Conservation (phyloP, 495 filamentous ascomycete genomes). For the Penicillium bialowiezense region DNA sequence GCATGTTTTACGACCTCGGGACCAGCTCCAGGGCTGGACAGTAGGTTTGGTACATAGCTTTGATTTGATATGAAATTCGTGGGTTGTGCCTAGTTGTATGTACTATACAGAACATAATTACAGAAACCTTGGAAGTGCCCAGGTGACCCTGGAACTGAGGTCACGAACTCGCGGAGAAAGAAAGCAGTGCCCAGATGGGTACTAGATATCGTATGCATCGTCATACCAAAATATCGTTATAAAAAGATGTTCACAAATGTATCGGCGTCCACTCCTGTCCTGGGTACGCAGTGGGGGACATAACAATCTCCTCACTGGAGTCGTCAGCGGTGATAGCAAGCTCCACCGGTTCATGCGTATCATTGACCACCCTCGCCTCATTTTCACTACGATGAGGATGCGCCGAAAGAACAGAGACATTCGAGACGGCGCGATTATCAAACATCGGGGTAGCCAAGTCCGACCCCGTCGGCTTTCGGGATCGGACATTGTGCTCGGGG, state of each 20-base stretch:
- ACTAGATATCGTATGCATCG: constrained; percentile 14
- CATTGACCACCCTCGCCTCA: constrained; percentile 20
- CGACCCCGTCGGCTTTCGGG: constrained; percentile 7
- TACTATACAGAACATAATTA: no score
- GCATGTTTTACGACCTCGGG: no score
- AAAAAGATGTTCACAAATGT: constrained; percentile 15
- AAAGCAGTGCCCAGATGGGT: no score
- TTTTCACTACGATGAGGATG: constrained; percentile 26
- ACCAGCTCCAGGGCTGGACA: no score
- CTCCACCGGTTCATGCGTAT: constrained; percentile 30
- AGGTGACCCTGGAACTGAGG: no score
- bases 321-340: constrained; percentile 46
- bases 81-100: no score
- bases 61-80: no score
- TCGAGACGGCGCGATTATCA: constrained; percentile 2
- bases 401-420: constrained; percentile 5
- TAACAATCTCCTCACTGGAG: constrained; percentile 54
- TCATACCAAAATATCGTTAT: constrained; percentile 1
- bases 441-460: not conserved
- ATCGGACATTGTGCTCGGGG: constrained; percentile 2
- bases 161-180: no score
- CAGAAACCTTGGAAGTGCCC: no score
- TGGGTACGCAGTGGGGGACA: constrained; percentile 78
- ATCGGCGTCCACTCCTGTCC: constrained; percentile 78
- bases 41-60: no score